phyloP scores from a whole-genome alignment of 2,329 filamentous ascomycete species.

The Cytospora chrysosperma region DNA sequence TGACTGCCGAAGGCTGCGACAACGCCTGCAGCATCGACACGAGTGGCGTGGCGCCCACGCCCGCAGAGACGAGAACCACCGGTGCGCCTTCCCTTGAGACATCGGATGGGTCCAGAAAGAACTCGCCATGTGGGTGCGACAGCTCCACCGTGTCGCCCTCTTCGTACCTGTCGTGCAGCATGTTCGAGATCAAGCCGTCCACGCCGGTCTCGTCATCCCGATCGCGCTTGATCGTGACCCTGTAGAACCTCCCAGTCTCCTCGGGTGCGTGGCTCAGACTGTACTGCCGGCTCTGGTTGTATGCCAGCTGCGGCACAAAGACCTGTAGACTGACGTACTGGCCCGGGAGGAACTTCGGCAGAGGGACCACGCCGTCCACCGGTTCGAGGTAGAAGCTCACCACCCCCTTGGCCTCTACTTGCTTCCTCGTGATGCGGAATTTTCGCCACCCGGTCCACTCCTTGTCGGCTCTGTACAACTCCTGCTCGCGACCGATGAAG shows the following conservation, averaged over 20 bases:
- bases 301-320: conserved; percentile 59
- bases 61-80: conserved; percentile 65
- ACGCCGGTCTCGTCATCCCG: conserved; percentile 37
- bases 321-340: conserved; percentile 71
- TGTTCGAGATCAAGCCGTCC: conserved; percentile 52
- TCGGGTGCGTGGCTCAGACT: conserved; percentile 62
- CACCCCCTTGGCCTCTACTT: conserved; percentile 58
- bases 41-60: conserved; percentile 67
- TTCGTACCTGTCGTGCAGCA: conserved; percentile 47
- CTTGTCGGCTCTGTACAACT: conserved; percentile 54
- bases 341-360: conserved; percentile 66
- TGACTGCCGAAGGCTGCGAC: conserved; percentile 31
- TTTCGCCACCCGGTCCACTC: conserved; percentile 50
- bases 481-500: conserved; percentile 64
- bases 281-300: conserved; percentile 72
- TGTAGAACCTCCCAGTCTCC: conserved; percentile 57
- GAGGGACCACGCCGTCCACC: conserved; percentile 48
- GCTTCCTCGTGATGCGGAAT: conserved; percentile 55
- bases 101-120: conserved; percentile 55
- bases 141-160: conserved; percentile 55
- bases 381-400: conserved; percentile 71
- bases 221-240: conserved; percentile 73
- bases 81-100: conserved; percentile 45
- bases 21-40: conserved; percentile 63
- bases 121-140: conserved; percentile 58